Evolutionary conservation across 108 stramenopile genomes (phyloP).

Genomic region (Conticribra weissflogii): DNA sequence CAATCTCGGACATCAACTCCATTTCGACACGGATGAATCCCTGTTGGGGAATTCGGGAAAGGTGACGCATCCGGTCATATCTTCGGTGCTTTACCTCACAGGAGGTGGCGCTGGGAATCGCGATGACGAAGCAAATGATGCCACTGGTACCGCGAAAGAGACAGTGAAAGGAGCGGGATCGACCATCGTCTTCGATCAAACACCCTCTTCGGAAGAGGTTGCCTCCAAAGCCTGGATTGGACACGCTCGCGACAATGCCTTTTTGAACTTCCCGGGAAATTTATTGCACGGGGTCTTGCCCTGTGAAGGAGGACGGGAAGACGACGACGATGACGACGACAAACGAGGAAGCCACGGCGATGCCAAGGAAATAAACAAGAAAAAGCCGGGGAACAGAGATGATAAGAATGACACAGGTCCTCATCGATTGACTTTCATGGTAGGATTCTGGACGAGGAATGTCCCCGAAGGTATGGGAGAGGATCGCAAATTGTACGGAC

Average conservation of each 20-base stretch:
- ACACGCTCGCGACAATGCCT: slow-evolving; percentile 66
- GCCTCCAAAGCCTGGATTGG: slow-evolving; percentile 59
- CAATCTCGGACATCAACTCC: slow-evolving; percentile 88
- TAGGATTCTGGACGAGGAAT: slow-evolving; percentile 88
- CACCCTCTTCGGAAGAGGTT: slow-evolving; percentile 59
- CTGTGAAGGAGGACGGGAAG: slow-evolving; percentile 52
- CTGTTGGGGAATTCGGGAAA: slow-evolving; percentile 57
- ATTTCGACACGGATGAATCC: slow-evolving; percentile 91
- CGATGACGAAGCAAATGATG: slow-evolving; percentile 3
- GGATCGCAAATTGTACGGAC: slow-evolving; percentile 69
- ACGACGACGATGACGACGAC: too few species aligned
- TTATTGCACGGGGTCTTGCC: slow-evolving; percentile 87
- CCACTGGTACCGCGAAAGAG: too few species aligned
- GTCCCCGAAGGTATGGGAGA: slow-evolving; percentile 75
- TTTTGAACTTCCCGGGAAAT: slow-evolving; percentile 80
- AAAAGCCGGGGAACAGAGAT: neutral
- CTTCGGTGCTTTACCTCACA: slow-evolving; percentile 81
- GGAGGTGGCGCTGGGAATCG: slow-evolving; percentile 41
- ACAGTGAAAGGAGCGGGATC: too few species aligned
- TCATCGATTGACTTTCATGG: slow-evolving; percentile 72
- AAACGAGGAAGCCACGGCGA: too few species aligned
- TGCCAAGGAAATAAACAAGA: too few species aligned
- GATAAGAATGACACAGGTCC: neutral
- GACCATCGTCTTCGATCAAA: slow-evolving; percentile 86
- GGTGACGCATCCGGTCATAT: slow-evolving; percentile 82